A percentile compares a stretch with the other conserved stretches of the same genome.
Conservation (phyloP, 352 stramenopile genomes). For the Blastocystis sp. region DNA sequence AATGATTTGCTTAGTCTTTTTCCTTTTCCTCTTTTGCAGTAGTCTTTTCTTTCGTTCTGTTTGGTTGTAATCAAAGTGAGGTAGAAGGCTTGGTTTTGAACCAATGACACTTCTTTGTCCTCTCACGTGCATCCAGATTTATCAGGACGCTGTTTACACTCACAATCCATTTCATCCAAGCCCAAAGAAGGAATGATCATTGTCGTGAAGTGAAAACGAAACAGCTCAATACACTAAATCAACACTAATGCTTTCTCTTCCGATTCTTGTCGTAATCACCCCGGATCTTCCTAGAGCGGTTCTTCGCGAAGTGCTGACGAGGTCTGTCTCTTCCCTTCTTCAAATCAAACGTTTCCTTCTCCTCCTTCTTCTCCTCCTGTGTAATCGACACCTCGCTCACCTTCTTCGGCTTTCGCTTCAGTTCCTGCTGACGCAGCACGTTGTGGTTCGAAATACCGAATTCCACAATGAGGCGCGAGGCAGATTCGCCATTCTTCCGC, state of each 20-base stretch:
- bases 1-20: no score
- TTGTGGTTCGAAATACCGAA: constrained; percentile 73
- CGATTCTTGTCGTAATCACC: constrained; percentile 25
- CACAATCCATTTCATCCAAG: no score
- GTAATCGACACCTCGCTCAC: constrained; percentile 73
- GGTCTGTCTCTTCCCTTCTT: background rate
- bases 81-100: no score
- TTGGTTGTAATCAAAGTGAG: no score
- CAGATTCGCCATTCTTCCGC: constrained; percentile 68
- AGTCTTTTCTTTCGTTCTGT: no score
- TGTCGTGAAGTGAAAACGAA: no score
- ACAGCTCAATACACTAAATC: background rate
- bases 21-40: no score
- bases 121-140: no score
- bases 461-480: constrained; percentile 77
- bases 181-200: no score
- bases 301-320: constrained; percentile 15
- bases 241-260: constrained; percentile 1
- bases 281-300: constrained; percentile 10
- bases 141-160: no score
- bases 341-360: constrained; percentile 33
- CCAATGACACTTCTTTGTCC: no score
- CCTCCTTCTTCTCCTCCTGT: background rate
- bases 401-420: constrained; percentile 39
- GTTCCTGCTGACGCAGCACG: constrained; percentile 76